phyloP scores from a whole-genome alignment of 306 rosid species.

The Cucurbita argyrosperma region DNA sequence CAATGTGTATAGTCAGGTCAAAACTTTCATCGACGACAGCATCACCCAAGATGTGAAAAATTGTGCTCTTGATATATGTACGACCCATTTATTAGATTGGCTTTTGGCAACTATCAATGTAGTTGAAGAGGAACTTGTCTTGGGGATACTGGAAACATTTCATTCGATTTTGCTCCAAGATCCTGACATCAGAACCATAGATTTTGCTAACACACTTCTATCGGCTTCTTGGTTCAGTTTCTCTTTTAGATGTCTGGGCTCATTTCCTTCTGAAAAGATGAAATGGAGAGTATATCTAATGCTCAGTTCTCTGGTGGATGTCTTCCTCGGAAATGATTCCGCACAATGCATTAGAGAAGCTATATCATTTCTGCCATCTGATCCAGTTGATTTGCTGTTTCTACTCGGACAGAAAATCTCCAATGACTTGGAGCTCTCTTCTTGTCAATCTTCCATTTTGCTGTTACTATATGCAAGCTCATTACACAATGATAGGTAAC shows the following conservation, averaged over 20 bases:
- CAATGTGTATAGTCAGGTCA: constrained; percentile 42
- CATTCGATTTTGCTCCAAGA: constrained; percentile 54
- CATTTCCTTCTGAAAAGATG: constrained; percentile 58
- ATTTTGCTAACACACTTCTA: constrained; percentile 43
- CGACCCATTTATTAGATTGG: constrained; percentile 62
- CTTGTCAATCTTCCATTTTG: constrained; percentile 70
- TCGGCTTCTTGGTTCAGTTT: constrained; percentile 71
- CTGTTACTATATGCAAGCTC: constrained; percentile 55
- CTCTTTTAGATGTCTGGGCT: constrained; percentile 77
- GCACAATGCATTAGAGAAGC: constrained; percentile 65
- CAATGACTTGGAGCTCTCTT: constrained; percentile 34
- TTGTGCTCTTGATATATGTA: constrained; percentile 38
- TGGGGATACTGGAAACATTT: constrained; percentile 64
- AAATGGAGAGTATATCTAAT: constrained; percentile 59
- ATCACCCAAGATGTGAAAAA: constrained; percentile 26
- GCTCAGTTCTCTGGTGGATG: constrained; percentile 63
- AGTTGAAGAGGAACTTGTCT: constrained; percentile 61
- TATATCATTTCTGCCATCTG: constrained; percentile 47
- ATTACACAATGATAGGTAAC: constrained; percentile 73
- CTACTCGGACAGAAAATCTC: constrained; percentile 64
- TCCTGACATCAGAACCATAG: constrained; percentile 20
- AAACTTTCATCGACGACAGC: constrained; percentile 21
- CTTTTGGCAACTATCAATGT: constrained; percentile 37
- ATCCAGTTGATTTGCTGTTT: constrained; percentile 69
- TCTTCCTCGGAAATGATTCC: constrained; percentile 48